Evolutionary conservation across 306 rosid genomes (phyloP), one percentile per base, ranked within the genome.

Genomic region (Cucurbita maxima): DNA sequence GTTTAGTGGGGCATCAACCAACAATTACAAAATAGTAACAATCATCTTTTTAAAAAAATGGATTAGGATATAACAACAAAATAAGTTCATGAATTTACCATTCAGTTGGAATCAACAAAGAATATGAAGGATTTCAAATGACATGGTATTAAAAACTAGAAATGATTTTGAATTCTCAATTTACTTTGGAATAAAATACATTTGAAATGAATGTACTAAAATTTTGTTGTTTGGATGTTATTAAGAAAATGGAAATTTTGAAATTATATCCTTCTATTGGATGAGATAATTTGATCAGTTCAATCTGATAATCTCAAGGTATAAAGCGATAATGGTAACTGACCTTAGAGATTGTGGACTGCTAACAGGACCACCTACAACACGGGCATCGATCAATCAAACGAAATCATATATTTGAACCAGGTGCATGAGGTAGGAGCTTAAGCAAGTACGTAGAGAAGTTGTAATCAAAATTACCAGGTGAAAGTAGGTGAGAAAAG

Each of bases 291-390:
- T 37, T 37, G 69, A 36, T 61, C 3, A 15, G 45, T 37, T 14
- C 38, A 8, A 16, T 62, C 10, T 16, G 1, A 16, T 51, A 1
- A 15, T 51, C 55, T 51, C 6, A 41, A 64, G 53, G n/a, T 67
- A 13, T 30, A 67, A 71, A 15, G 9, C 54, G 34, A 30, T 12
- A 60, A 52, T 64, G 22, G 76, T 4, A 53, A 83, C 91, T 75
- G 77, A 91, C 97, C 93, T 87, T 38, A 51, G 60, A 19, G 82
- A 79, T 73, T 77, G 73, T 43, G 76, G 69, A 75, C 84, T 30
- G 34, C 34, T 82, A 73, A 64, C 64, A 60, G 73, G 68, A 78
- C 86, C 44, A 72, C 93, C 97, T 89, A 87, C 55, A 78, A 50
- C 38, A 62, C 19, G 58, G 56, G 59, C 48, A 58, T 41, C 60